Evolutionary conservation across 2,329 filamentous ascomycete genomes (phyloP), one percentile per base, ranked within the genome.

Genomic region (Cladosporium phlei): DNA sequence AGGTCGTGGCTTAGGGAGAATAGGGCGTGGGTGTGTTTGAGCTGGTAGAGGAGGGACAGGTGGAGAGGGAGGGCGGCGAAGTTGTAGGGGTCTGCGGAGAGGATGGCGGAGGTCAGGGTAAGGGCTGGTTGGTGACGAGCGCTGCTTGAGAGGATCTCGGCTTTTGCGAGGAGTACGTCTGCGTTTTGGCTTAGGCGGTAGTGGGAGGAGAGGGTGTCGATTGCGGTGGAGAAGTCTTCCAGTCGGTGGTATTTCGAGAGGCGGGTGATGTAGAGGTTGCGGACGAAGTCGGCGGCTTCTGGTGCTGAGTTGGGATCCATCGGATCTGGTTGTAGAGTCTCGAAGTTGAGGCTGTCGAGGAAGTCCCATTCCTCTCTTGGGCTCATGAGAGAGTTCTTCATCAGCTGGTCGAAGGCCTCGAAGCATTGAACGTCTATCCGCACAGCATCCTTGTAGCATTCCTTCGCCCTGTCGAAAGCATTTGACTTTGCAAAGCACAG

Each of bases 391-490:
- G 87, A 87, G 69, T 98, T 98, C 70, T 89, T 88, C 83, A 97
- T 96, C 46, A 98, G 78, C 71, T 97, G 90, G 59, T 96, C 90
- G 62, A 98, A 97, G 0, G 93, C 93, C 68, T 98, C 93, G 63
- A 95, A 97, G 69, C 93, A 98, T 66, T 95, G 90, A 3, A 97
- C 90, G 63, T 98, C 93, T 61, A 98, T 96, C 52, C 87, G 82
- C 35, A 97, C 89, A 2, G 93, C 93, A 59, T 95, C 88, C 71
- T 96, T 97, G 76, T 97, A 98, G 70, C 93, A 97, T 60, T 97
- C 90, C 66, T 96, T 96, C 43, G 93, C 93, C 25, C 89, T 83
- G 65, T 98, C 93, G 59, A 97, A 97, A 20, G 91, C 87, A 66
- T 97, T 98, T 66, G 95, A 88, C 68, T 95, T 95, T 5, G 93